phyloP scores from a whole-genome alignment of 768 basidiomycete species.

The Boletus sp. region DNA sequence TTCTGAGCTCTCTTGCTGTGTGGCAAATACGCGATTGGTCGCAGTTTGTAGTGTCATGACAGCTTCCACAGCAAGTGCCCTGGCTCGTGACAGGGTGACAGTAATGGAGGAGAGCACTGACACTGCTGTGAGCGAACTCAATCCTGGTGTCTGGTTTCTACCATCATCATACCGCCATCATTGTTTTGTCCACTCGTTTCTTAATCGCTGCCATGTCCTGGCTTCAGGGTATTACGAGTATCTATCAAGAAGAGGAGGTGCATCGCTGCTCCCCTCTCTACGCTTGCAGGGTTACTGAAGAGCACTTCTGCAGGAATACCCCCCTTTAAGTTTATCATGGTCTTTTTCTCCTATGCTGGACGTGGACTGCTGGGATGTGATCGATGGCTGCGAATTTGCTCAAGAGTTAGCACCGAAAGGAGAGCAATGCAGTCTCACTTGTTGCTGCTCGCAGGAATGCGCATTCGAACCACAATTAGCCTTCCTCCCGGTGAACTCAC shows the following conservation, averaged over 20 bases:
- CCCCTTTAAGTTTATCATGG: neutral
- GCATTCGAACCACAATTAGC: too few relatives aligned
- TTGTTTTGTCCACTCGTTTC: too few relatives aligned
- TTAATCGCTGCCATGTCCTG: neutral
- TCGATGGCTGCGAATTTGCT: neutral
- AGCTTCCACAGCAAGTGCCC: slow-evolving; percentile 1
- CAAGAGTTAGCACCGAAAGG: neutral
- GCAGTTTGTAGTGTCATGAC: neutral
- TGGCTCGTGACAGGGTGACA: neutral
- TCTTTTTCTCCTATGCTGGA: neutral
- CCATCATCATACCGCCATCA: neutral
- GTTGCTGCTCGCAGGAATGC: too few relatives aligned
- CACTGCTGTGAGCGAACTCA: neutral
- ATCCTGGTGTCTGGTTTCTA: neutral
- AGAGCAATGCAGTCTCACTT: too few relatives aligned
- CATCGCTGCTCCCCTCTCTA: neutral
- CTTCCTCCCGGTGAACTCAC: too few relatives aligned
- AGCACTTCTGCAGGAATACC: neutral
- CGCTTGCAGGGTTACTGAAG: neutral
- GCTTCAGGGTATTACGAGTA: too few relatives aligned
- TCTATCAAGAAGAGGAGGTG: slow-evolving; percentile 2
- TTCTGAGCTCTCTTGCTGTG: neutral
- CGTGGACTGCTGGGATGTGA: neutral
- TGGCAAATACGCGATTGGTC: neutral
- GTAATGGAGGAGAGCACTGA: neutral